Percentiles rank a stretch among this genome's conserved stretches.
Evolutionary conservation across 768 basidiomycete species (phyloP).

Genomic region (Terana coerulea): DNA sequence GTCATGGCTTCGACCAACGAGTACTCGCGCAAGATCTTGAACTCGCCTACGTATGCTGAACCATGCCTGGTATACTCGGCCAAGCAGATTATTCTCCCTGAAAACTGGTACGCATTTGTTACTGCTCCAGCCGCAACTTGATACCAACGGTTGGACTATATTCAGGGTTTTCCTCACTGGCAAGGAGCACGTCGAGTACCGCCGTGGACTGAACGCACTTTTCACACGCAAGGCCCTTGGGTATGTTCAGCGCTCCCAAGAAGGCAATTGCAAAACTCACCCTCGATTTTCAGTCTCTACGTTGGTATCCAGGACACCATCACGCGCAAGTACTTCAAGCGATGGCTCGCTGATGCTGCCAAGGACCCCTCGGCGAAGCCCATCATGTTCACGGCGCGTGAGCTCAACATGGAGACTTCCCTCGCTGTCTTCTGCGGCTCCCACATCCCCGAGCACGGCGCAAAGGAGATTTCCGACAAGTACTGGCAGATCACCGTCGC

Average conservation of each 20-base stretch:
- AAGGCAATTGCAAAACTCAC: background rate
- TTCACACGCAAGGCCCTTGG: conserved; percentile 94
- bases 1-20: conserved; percentile 97
- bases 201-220: conserved; percentile 82
- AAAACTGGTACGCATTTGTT: conserved; percentile 67
- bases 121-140: too few species aligned
- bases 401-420: conserved; percentile 96
- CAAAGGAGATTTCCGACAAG: conserved; percentile 80
- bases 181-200: conserved; percentile 90
- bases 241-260: too few species aligned
- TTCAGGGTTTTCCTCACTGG: conserved; percentile 95
- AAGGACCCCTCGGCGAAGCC: conserved; percentile 46
- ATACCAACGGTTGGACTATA: too few species aligned
- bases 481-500: conserved; percentile 97
- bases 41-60: conserved; percentile 89
- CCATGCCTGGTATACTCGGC: conserved; percentile 93
- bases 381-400: conserved; percentile 89
- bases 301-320: conserved; percentile 79
- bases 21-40: conserved; percentile 91
- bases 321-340: conserved; percentile 66
- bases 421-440: conserved; percentile 92
- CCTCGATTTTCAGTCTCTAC: conserved; percentile 61
- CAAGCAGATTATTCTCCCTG: conserved; percentile 76
- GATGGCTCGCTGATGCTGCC: conserved; percentile 64
- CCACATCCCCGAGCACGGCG: conserved; percentile 80